These are phyloP conservation scores for Sarocladiaceae sp. DNA, from an alignment of 2,329 filamentous ascomycete species.

Conservation along the genomic window DNA sequence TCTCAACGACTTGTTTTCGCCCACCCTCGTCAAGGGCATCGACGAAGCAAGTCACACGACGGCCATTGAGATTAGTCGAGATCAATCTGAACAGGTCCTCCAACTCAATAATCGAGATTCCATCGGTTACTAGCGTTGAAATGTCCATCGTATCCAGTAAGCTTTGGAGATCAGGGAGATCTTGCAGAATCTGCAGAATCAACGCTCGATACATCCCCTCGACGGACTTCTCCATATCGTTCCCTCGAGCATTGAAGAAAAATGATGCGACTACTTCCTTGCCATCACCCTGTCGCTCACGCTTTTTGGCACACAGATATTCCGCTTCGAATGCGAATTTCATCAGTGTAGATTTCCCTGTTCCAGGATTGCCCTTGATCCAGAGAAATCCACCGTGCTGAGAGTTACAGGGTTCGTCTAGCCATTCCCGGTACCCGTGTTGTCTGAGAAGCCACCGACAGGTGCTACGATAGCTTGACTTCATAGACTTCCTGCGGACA, in stretches of 20 bases:
- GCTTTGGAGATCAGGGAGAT: slow-evolving; percentile 26
- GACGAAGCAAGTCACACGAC: slow-evolving; percentile 12
- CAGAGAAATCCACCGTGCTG: slow-evolving; percentile 35
- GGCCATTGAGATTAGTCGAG: slow-evolving; percentile 7
- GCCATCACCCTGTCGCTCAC: neutral
- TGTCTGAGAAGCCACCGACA: neutral
- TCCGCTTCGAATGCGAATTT: slow-evolving; percentile 27
- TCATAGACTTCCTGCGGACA: neutral
- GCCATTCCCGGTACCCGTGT: neutral
- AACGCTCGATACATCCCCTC: slow-evolving; percentile 48
- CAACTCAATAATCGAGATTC: slow-evolving; percentile 1
- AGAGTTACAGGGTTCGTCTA: neutral
- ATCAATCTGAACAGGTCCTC: slow-evolving; percentile 10
- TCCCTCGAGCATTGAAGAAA: slow-evolving; percentile 46
- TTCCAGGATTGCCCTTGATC: slow-evolving; percentile 42
- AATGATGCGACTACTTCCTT: slow-evolving; percentile 30
- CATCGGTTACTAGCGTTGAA: neutral
- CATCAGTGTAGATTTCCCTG: slow-evolving; percentile 43
- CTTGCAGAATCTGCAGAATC: slow-evolving; percentile 38
- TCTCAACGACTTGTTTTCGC: slow-evolving; percentile 17
- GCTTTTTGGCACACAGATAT: slow-evolving; percentile 12
- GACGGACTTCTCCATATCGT: slow-evolving; percentile 37
- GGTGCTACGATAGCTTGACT: neutral
- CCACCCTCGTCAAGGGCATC: slow-evolving; percentile 18
- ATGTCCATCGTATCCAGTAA: slow-evolving; percentile 23